Evolutionary conservation across 2,329 filamentous ascomycete genomes (phyloP).

Genomic region (Talaromyces islandicus): DNA sequence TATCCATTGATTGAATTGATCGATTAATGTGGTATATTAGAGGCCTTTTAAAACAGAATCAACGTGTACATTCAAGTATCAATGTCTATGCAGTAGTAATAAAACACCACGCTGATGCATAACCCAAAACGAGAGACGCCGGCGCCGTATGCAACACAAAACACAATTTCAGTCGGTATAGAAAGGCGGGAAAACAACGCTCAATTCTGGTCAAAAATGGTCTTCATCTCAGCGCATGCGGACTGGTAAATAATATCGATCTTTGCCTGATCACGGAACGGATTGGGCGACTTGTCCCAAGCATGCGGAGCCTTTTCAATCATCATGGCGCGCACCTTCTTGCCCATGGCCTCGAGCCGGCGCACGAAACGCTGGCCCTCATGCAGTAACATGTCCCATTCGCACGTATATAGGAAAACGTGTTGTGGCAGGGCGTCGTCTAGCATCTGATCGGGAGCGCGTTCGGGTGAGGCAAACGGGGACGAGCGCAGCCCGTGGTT

Average conservation of each 20-base stretch:
- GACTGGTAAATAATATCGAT: conserved; percentile 39
- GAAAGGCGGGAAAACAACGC: conserved; percentile 3
- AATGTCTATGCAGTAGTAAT: background rate
- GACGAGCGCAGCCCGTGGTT: conserved; percentile 46
- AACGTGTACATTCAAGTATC: background rate
- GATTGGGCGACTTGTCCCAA: conserved; percentile 45
- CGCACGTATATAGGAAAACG: conserved; percentile 57
- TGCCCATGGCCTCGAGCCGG: conserved; percentile 36
- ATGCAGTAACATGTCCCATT: conserved; percentile 62
- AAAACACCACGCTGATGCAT: background rate
- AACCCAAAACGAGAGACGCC: background rate
- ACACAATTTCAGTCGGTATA: background rate
- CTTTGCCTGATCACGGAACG: conserved; percentile 38
- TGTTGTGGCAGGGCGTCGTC: conserved; percentile 50
- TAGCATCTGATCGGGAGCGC: conserved; percentile 51
- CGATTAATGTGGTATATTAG: too few relatives aligned
- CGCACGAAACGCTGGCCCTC: conserved; percentile 47
- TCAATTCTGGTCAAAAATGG: conserved; percentile 29
- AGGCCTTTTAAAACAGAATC: background rate
- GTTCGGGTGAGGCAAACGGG: conserved; percentile 55
- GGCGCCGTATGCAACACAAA: background rate
- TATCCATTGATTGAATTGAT: too few relatives aligned
- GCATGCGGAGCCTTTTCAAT: conserved; percentile 42
- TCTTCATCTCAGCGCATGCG: conserved; percentile 39
- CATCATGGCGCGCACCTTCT: conserved; percentile 40